Conservation (phyloP, 2,329 filamentous ascomycete species). For the Ceratocystis harringtonii region DNA sequence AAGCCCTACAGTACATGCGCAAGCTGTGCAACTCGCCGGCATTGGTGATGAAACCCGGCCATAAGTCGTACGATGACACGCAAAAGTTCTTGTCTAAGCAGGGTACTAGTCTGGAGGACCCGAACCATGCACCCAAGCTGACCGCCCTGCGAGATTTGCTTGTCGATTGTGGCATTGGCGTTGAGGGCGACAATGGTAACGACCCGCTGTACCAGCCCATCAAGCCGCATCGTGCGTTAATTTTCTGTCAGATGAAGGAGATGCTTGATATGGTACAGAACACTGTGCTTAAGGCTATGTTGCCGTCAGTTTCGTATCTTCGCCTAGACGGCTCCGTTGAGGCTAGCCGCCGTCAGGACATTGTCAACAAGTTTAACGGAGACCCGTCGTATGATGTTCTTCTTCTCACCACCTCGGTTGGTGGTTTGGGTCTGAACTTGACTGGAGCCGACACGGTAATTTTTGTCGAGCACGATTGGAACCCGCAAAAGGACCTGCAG, state of each 20-base stretch:
- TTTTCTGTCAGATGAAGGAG: constrained; percentile 99
- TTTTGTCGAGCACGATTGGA: constrained; percentile 99
- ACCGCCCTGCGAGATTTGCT: constrained; percentile 78
- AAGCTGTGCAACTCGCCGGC: constrained; percentile 97
- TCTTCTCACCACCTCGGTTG: constrained; percentile 85
- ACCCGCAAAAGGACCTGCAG: constrained; percentile 94
- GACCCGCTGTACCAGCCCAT: constrained; percentile 62
- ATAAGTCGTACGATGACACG: constrained; percentile 78
- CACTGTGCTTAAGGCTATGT: constrained; percentile 73
- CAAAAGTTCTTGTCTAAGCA: constrained; percentile 65
- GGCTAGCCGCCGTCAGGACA: constrained; percentile 84
- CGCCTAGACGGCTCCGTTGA: constrained; percentile 91
- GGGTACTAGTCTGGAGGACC: constrained; percentile 69
- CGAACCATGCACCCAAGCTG: constrained; percentile 81
- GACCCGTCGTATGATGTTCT: constrained; percentile 93
- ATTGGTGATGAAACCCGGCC: constrained; percentile 86
- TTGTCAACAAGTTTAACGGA: constrained; percentile 97
- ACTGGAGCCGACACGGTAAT: constrained; percentile 98
- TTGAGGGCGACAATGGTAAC: constrained; percentile 44
- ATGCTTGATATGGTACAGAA: constrained; percentile 99
- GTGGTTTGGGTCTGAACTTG: constrained; percentile 83
- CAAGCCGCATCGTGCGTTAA: constrained; percentile 84
- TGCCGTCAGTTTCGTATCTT: constrained; percentile 85
- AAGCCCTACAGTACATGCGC: constrained; percentile 97
- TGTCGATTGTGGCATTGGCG: constrained; percentile 96